Evolutionary conservation across 352 stramenopile species (phyloP).

Genomic region (Phytophthora cryptogea): DNA sequence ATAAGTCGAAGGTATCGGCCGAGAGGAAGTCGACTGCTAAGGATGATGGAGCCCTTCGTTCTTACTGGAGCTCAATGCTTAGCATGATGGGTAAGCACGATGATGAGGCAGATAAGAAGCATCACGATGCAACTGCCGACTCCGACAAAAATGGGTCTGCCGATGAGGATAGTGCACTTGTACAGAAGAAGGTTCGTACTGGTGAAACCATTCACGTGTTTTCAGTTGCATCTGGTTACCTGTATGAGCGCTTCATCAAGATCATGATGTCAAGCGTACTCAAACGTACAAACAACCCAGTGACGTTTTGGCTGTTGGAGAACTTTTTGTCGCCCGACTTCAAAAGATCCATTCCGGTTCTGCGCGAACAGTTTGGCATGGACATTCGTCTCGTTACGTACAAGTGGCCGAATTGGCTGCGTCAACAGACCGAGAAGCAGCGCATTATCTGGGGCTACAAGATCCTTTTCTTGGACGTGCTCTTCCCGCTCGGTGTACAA

Average conservation of each 20-base stretch:
- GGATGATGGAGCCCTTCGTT: conserved; percentile 56
- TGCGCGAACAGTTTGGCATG: conserved; percentile 95
- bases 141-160: conserved; percentile 8
- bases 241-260: conserved; percentile 99
- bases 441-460: conserved; percentile 99
- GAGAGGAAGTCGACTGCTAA: conserved; percentile 39
- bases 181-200: conserved; percentile 41
- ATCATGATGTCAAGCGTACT: conserved; percentile 99
- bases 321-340: conserved; percentile 99
- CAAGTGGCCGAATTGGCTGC: conserved; percentile 99
- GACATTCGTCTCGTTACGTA: conserved; percentile 99
- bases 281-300: conserved; percentile 94
- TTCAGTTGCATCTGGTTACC: conserved; percentile 95
- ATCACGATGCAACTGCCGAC: conserved; percentile 18
- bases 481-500: conserved; percentile 98
- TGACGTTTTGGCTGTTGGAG: conserved; percentile 99
- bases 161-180: conserved; percentile 19
- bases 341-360: conserved; percentile 93
- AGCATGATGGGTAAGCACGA: conserved; percentile 64
- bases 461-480: conserved; percentile 99
- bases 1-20: conserved; percentile 14
- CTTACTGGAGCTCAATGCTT: conserved; percentile 79
- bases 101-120: conserved; percentile 10
- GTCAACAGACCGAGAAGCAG: conserved; percentile 99
- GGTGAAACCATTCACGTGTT: conserved; percentile 99